These are phyloP conservation scores for Alectoria sarmentosa DNA, from an alignment of 495 filamentous ascomycete genomes.

Conservation along the genomic window DNA sequence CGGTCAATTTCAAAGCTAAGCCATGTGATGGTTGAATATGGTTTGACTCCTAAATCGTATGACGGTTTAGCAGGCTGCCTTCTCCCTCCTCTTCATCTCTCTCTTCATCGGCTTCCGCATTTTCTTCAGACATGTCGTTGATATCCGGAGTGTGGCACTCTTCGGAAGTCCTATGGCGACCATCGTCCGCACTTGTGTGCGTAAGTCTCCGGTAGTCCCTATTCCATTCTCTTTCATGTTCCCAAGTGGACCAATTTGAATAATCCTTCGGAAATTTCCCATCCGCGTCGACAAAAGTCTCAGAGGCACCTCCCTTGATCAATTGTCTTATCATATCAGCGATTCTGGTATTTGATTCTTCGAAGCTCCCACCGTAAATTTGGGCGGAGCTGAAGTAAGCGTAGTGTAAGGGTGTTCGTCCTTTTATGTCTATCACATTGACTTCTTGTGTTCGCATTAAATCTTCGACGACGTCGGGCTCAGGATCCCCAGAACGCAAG, in stretches of 20 bases:
- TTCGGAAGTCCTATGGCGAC: not conserved
- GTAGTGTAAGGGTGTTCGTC: constrained; percentile 15
- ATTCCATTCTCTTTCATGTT: not conserved
- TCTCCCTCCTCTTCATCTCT: no score
- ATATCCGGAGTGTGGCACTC: no score
- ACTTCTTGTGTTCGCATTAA: not conserved
- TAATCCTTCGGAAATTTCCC: not conserved
- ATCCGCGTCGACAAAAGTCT: not conserved
- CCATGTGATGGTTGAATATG: no score
- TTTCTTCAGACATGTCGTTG: no score
- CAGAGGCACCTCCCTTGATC: not conserved
- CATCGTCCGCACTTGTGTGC: no score
- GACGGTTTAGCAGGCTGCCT: no score
- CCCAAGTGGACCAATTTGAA: not conserved
- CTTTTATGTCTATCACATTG: constrained; percentile 9
- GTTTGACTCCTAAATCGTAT: no score
- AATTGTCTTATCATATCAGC: not conserved
- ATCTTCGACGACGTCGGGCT: not conserved
- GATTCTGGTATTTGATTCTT: not conserved
- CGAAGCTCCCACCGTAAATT: not conserved
- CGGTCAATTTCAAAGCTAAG: no score
- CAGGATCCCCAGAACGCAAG: not conserved
- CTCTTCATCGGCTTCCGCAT: no score
- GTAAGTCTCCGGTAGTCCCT: no score
- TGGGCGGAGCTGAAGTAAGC: constrained; percentile 4